Conservation (phyloP, 2,329 filamentous ascomycete genomes). For the Pseudopyrenochaeta lycopersici region DNA sequence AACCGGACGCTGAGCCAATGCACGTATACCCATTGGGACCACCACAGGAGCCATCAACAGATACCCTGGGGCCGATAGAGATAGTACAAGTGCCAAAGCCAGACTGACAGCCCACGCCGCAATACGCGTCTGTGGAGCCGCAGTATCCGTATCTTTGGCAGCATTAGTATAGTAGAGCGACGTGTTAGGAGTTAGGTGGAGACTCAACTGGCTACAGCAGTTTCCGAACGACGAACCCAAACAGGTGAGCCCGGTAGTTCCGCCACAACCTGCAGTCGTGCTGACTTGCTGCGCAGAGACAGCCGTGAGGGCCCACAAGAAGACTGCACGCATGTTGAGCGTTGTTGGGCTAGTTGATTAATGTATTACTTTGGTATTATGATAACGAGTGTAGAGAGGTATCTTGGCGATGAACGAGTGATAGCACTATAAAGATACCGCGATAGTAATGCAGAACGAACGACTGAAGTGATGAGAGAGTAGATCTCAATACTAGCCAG, state of each 20-base stretch:
- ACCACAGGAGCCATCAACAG: no score
- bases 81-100: no score
- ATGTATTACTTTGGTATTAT: conserved; percentile 1
- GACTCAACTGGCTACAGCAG: no score
- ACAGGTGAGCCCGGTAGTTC: no score
- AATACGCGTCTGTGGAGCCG: no score
- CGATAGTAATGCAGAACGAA: not conserved
- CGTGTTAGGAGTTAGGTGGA: conserved; percentile 2
- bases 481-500: no score
- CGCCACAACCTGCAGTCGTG: conserved; percentile 21
- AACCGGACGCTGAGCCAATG: conserved; percentile 40
- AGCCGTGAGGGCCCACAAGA: conserved; percentile 10
- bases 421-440: not conserved
- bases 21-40: conserved; percentile 7
- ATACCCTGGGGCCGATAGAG: no score
- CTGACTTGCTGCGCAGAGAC: conserved; percentile 21
- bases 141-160: no score
- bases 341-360: not conserved
- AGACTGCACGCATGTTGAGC: conserved; percentile 7
- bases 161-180: conserved; percentile 10
- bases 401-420: conserved; percentile 8
- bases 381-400: conserved; percentile 11
- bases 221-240: no score
- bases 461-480: not conserved
- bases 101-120: no score